These are phyloP conservation scores for Gnomoniopsis smithogilvyi DNA, from an alignment of 2,329 filamentous ascomycete species.

Conservation along the genomic window DNA sequence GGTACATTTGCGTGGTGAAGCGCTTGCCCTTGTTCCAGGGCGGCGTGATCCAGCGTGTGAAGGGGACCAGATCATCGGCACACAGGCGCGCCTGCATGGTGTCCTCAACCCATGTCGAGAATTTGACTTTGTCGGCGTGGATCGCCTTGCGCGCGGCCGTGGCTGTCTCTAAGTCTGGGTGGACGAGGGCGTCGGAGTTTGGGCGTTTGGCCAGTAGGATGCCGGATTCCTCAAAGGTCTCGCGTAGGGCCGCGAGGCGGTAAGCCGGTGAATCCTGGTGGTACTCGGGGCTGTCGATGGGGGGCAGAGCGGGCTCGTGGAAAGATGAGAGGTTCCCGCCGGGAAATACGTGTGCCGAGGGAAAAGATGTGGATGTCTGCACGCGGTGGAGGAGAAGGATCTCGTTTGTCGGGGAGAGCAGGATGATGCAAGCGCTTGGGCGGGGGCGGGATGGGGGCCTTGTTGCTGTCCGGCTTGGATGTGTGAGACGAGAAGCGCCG, in stretches of 20 bases:
- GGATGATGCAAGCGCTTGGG: conserved; percentile 61
- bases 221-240: conserved; percentile 94
- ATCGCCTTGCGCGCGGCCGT: conserved; percentile 62
- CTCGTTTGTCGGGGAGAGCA: conserved; percentile 83
- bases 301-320: conserved; percentile 65
- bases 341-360: conserved; percentile 92
- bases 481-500: neutral
- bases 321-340: conserved; percentile 77
- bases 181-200: conserved; percentile 52
- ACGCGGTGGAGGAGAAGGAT: conserved; percentile 86
- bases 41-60: conserved; percentile 91
- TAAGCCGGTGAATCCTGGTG: conserved; percentile 74
- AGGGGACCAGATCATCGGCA: conserved; percentile 67
- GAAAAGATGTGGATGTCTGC: conserved; percentile 76
- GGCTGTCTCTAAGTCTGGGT: conserved; percentile 59
- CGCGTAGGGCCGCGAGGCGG: conserved; percentile 78
- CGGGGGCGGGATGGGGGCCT: neutral
- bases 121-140: conserved; percentile 63
- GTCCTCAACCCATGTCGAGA: conserved; percentile 59
- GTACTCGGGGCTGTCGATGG: conserved; percentile 44
- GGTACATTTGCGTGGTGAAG: conserved; percentile 95
- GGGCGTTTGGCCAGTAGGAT: conserved; percentile 65
- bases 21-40: conserved; percentile 61
- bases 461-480: neutral
- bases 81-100: neutral